phyloP scores from a whole-genome alignment of 2,329 filamentous ascomycete species.

The Myriosclerotinia curreyana region DNA sequence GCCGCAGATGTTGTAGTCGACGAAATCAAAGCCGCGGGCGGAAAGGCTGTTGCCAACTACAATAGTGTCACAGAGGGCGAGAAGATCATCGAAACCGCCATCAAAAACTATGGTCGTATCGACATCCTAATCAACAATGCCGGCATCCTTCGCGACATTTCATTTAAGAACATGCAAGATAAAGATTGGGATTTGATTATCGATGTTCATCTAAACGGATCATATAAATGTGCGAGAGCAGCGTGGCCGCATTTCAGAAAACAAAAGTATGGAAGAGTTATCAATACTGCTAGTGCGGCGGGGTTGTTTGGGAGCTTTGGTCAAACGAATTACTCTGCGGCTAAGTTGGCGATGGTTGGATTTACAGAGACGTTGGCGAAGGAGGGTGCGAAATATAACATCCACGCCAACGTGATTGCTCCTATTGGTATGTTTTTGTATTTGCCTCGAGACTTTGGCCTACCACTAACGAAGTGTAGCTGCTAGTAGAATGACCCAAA shows the following conservation, averaged over 20 bases:
- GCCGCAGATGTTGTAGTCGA: slow-evolving; percentile 79
- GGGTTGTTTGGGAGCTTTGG: slow-evolving; percentile 95
- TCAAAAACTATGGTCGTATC: slow-evolving; percentile 77
- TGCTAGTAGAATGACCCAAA: slow-evolving; percentile 92
- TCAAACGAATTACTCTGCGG: slow-evolving; percentile 94
- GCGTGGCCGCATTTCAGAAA: slow-evolving; percentile 98
- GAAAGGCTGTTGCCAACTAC: slow-evolving; percentile 97
- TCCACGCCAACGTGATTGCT: slow-evolving; percentile 89
- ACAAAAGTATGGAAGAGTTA: slow-evolving; percentile 95
- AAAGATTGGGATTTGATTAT: slow-evolving; percentile 95
- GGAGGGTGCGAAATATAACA: slow-evolving; percentile 98
- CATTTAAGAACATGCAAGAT: slow-evolving; percentile 99
- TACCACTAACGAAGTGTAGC: slow-evolving; percentile 48
- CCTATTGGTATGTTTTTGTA: slow-evolving; percentile 56
- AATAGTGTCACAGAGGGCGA: slow-evolving; percentile 92
- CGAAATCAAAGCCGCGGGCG: slow-evolving; percentile 81
- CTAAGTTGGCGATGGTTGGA: slow-evolving; percentile 91
- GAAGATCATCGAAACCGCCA: slow-evolving; percentile 86
- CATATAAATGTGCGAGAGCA: slow-evolving; percentile 92
- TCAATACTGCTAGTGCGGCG: slow-evolving; percentile 95
- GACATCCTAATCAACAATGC: slow-evolving; percentile 98
- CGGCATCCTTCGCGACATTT: slow-evolving; percentile 85
- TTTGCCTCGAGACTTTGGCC: not conserved
- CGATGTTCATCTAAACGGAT: slow-evolving; percentile 86
- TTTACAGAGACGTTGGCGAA: slow-evolving; percentile 98